A percentile compares a stretch with the other conserved stretches of the same genome.
Conservation (phyloP, 495 filamentous ascomycete genomes). For the Chaetomium tenue region DNA sequence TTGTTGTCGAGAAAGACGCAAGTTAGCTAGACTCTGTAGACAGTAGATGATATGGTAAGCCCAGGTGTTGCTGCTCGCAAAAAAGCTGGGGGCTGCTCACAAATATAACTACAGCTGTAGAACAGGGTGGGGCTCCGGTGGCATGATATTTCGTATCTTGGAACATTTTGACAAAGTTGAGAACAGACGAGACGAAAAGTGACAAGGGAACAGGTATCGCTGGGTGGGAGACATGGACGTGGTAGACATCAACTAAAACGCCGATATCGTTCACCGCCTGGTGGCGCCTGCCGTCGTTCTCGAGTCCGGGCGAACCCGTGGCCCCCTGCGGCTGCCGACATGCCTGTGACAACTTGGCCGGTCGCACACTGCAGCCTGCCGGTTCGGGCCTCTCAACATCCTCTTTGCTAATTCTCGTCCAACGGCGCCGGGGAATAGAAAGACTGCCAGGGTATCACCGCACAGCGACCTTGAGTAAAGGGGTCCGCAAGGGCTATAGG, state of each 20-base stretch:
- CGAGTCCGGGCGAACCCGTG: constrained; percentile 2
- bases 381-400: neutral
- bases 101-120: too few relatives aligned
- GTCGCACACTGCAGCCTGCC: constrained; percentile 16
- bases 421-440: constrained; percentile 12
- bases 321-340: constrained; percentile 14
- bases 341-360: neutral
- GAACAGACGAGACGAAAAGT: neutral
- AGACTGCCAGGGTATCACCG: neutral
- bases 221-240: neutral
- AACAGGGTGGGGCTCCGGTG: neutral
- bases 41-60: neutral
- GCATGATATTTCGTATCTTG: neutral
- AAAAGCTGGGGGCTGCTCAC: too few relatives aligned
- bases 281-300: neutral
- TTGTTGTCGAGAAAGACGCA: neutral
- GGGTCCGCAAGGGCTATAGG: neutral
- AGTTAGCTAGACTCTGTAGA: neutral
- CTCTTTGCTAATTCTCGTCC: constrained; percentile 4
- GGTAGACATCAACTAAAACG: neutral
- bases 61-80: too few relatives aligned
- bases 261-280: neutral
- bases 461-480: neutral
- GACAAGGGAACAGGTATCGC: neutral
- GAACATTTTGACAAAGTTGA: too few relatives aligned